Evolutionary conservation across 2,329 filamentous ascomycete genomes (phyloP).

Genomic region (Paecilomyces formosus): DNA sequence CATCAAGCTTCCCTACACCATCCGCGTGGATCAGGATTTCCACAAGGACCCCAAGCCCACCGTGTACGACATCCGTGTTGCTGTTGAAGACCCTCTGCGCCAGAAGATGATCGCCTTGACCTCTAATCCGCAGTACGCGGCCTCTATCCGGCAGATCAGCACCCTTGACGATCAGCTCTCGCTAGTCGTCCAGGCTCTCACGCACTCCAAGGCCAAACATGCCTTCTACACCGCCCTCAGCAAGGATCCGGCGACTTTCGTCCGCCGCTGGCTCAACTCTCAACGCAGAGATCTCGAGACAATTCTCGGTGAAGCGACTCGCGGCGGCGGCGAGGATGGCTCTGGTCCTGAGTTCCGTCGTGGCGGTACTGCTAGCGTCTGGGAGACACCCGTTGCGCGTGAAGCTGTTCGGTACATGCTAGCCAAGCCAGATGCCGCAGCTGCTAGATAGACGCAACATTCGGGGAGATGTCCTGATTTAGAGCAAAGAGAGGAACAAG

Average conservation of each 20-base stretch:
- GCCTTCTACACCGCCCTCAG: conserved; percentile 74
- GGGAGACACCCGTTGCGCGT: conserved; percentile 54
- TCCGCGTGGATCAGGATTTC: conserved; percentile 81
- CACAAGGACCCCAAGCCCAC: conserved; percentile 69
- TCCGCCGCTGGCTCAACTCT: conserved; percentile 80
- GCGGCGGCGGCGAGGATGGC: conserved; percentile 49
- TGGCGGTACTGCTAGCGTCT: conserved; percentile 52
- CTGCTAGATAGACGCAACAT: conserved; percentile 13
- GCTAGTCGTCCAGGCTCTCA: conserved; percentile 71
- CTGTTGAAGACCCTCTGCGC: conserved; percentile 74
- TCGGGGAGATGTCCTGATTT: neutral
- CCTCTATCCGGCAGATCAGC: conserved; percentile 68
- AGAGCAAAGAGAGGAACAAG: neutral
- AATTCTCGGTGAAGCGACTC: conserved; percentile 71
- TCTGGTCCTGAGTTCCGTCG: conserved; percentile 38
- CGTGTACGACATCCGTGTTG: conserved; percentile 82
- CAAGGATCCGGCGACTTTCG: conserved; percentile 75
- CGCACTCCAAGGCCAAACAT: conserved; percentile 82
- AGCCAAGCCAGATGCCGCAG: conserved; percentile 37
- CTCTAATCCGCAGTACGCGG: conserved; percentile 61
- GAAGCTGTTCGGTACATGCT: conserved; percentile 58
- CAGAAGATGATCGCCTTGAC: conserved; percentile 58
- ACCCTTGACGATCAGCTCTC: conserved; percentile 79
- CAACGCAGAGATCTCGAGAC: conserved; percentile 88
- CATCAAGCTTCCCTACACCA: conserved; percentile 80